Evolutionary conservation across 345 rosid species (phyloP).

Genomic region (Excoecaria cochinchinensis): DNA sequence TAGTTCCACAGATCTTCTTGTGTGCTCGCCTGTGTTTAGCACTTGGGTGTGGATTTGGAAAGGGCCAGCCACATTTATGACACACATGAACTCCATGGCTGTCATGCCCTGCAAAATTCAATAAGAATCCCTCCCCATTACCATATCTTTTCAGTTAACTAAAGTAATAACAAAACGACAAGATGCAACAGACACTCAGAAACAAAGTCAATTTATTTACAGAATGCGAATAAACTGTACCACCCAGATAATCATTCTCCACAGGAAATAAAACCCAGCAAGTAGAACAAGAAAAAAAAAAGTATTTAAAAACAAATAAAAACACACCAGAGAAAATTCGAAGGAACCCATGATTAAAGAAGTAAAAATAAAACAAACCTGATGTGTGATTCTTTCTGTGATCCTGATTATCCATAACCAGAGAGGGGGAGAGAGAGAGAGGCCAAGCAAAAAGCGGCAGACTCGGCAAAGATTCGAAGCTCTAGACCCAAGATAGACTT

Average conservation of each 20-base stretch:
- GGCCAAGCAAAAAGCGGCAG: not conserved
- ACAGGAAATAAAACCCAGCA: not conserved
- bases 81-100: conserved; percentile 47
- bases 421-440: not conserved
- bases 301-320: not conserved
- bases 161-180: not conserved
- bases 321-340: too few species aligned
- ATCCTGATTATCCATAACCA: conserved; percentile 18
- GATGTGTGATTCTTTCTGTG: conserved; percentile 4
- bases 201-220: not conserved
- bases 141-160: not conserved
- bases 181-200: too few species aligned
- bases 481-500: not conserved
- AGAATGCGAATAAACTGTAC: not conserved
- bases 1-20: conserved; percentile 66
- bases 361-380: conserved; percentile 8
- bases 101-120: conserved; percentile 38
- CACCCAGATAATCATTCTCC: not conserved
- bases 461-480: not conserved
- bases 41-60: conserved; percentile 69
- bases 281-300: not conserved
- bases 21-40: conserved; percentile 69
- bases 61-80: conserved; percentile 68
- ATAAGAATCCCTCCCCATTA: not conserved
- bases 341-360: too few species aligned